These are phyloP conservation scores for Funneliformis mosseae DNA, from an alignment of 192 early-diverging fungal species.

Conservation along the genomic window DNA sequence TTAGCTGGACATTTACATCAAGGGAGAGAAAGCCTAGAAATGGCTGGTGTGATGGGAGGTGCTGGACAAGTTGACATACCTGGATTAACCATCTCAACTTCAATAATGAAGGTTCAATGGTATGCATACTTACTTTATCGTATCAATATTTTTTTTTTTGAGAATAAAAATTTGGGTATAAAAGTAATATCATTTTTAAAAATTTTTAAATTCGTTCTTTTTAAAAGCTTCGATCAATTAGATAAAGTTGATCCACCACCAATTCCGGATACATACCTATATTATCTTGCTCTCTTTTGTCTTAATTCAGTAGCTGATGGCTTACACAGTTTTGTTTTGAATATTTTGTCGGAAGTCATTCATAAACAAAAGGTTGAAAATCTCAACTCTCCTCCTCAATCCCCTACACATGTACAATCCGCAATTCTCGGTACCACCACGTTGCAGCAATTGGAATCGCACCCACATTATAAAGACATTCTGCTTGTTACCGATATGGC, in stretches of 20 bases:
- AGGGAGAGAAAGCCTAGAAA: slow-evolving; percentile 46
- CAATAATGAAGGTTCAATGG: slow-evolving; percentile 74
- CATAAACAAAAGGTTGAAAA: slow-evolving; percentile 37
- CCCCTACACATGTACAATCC: slow-evolving; percentile 38
- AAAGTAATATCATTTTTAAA: no score
- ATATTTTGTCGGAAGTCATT: slow-evolving; percentile 52
- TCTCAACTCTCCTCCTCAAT: slow-evolving; percentile 18
- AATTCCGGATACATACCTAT: slow-evolving; percentile 88
- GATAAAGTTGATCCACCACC: slow-evolving; percentile 91
- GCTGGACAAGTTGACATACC: slow-evolving; percentile 33
- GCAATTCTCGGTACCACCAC: slow-evolving; percentile 35
- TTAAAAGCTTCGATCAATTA: slow-evolving; percentile 78
- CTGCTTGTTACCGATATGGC: slow-evolving; percentile 75
- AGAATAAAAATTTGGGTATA: background rate
- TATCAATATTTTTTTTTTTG: slow-evolving; percentile 2
- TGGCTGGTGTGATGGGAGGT: slow-evolving; percentile 6
- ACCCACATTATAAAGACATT: slow-evolving; percentile 45
- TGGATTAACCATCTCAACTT: slow-evolving; percentile 50
- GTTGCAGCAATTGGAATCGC: slow-evolving; percentile 36
- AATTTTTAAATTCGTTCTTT: background rate
- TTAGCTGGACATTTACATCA: slow-evolving; percentile 35
- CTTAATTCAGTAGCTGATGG: slow-evolving; percentile 72
- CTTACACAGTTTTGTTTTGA: slow-evolving; percentile 65
- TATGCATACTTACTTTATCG: slow-evolving; percentile 34
- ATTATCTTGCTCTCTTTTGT: slow-evolving; percentile 75